Evolutionary conservation across 2,329 filamentous ascomycete genomes (phyloP), one percentile per base, ranked within the genome.

Genomic region (Monosporascus cannonballus): DNA sequence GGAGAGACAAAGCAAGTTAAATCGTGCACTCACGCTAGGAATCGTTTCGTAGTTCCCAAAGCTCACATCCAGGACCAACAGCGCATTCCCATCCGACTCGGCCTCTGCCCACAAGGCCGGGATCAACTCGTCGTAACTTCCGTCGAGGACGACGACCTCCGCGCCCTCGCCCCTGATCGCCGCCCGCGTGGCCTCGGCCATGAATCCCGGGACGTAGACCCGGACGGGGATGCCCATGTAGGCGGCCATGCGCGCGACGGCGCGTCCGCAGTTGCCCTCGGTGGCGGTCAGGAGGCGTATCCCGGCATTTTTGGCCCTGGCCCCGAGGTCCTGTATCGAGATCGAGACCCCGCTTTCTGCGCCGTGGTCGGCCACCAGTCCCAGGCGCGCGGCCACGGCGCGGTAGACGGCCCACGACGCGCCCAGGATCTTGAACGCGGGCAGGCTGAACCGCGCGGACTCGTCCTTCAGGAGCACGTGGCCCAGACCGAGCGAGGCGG

Each of bases 341-440:
- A 55, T 47, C 11, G 30, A 22, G 24, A 2, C 11, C 3, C 38
- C 38, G 3, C 24, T 22, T 25, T 44, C 41, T 17, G 54, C 51
- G 14, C 52, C 58, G 20, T 61, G 67, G 0, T 74, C 68, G 0
- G 85, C 61, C 3, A 69, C 64, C 0, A 74, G 64, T 1, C 72
- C 71, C 0, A 72, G 56, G 0, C 75, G 66, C 0, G 83, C 67
- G 2, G 64, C 66, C 0, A 84, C 62, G 15, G 84, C 80, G 6
- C 79, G 77, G 59, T 82, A 85, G 3, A 80, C 76, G 0, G 81
- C 87, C 87, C 87, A 93, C 1, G 85, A 88, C 1, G 89, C 88
- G 20, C 89, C 89, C 0, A 92, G 77, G 45, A 92, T 88, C 68
- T 94, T 94, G 75, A 92, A 93, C 0, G 87, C 79, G 0, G 86